Evolutionary conservation across 345 rosid genomes (phyloP), one percentile per base, ranked within the genome.

Genomic region (Iberis pinnata): DNA sequence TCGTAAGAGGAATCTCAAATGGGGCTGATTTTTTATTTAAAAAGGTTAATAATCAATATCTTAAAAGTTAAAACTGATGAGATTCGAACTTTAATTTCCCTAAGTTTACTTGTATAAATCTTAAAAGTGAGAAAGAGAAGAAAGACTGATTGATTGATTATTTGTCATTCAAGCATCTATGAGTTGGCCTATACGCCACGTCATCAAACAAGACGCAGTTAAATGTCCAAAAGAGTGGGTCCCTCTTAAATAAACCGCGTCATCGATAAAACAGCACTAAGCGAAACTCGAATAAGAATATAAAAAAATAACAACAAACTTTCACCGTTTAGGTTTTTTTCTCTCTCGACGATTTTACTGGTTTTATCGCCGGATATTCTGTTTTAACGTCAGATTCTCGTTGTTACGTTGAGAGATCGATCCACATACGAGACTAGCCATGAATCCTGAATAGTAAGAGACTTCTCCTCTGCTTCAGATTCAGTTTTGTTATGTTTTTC

Each of bases 371-470:
- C 66, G 56, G 56, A 26, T 35, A 20, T 37, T 60, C 24, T 41
- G 17, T 22, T 18, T 2, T 7, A 6, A 12, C 49, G 15, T 5
- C 56, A 45, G 31, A 45, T n/a, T 60, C 12, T 53, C 46, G 41
- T 27, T 40, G 18, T 13, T 35, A 18, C 61, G 26, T 43, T 26
- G 15, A 26, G 18, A 37, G 49, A 65, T 67, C 61, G 46, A 59
- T 67, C 66, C 39, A 24, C 6, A 9, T n/a, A 55, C 12, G 19
- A 45, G 38, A 45, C 12, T 67, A 42, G 57, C 58, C 24, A 68
- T 68, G 72, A 68, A 68, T 61, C 67, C 72, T 53, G 72, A 68
- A 54, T 68, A 68, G 72, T 68, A 68, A 68, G 72, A 24, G 7
- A 4, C 62, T 47, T 60, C 40, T 67, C 44, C 40, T 54, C 12